A percentile compares a stretch with the other conserved stretches of the same genome.
phyloP scores from a whole-genome alignment of 148 eudicot genomes.

The Camellia lanceoleosa region DNA sequence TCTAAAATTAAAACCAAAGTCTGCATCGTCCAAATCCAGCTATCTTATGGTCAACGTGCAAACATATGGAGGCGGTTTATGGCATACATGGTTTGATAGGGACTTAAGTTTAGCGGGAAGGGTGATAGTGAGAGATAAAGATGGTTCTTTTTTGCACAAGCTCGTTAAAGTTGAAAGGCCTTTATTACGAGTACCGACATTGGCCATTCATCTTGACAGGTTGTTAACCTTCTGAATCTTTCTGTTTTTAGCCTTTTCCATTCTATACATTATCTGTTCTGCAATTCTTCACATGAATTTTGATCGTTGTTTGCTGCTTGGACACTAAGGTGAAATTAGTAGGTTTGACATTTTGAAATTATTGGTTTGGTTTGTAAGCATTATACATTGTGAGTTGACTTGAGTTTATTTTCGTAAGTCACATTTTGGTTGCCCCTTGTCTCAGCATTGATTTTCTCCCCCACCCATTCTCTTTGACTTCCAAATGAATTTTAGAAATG shows the following conservation, averaged over 20 bases:
- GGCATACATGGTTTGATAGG: slow-evolving; percentile 99
- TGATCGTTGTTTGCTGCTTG: background rate
- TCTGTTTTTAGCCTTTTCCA: background rate
- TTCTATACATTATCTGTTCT: background rate
- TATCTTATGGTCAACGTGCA: slow-evolving; percentile 93
- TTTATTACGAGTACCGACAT: slow-evolving; percentile 76
- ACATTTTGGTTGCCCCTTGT: too few relatives aligned
- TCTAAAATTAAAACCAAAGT: slow-evolving; percentile 84
- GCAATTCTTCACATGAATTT: background rate
- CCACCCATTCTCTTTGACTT: too few relatives aligned
- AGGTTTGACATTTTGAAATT: background rate
- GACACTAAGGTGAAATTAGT: background rate
- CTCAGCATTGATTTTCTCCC: too few relatives aligned
- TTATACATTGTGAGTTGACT: background rate
- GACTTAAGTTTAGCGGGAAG: slow-evolving; percentile 92
- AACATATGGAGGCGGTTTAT: slow-evolving; percentile 94
- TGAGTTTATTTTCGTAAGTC: background rate
- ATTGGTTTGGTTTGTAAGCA: background rate
- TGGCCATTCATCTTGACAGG: slow-evolving; percentile 95
- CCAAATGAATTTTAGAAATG: too few relatives aligned
- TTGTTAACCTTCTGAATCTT: slow-evolving; percentile 35
- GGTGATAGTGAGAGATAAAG: slow-evolving; percentile 72
- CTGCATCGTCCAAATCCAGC: slow-evolving; percentile 84
- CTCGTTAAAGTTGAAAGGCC: slow-evolving; percentile 80
- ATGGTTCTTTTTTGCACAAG: slow-evolving; percentile 78